Percentiles rank a stretch among this genome's conserved stretches.
Conservation (phyloP, 495 filamentous ascomycete genomes). For the Talaromyces adpressus region DNA sequence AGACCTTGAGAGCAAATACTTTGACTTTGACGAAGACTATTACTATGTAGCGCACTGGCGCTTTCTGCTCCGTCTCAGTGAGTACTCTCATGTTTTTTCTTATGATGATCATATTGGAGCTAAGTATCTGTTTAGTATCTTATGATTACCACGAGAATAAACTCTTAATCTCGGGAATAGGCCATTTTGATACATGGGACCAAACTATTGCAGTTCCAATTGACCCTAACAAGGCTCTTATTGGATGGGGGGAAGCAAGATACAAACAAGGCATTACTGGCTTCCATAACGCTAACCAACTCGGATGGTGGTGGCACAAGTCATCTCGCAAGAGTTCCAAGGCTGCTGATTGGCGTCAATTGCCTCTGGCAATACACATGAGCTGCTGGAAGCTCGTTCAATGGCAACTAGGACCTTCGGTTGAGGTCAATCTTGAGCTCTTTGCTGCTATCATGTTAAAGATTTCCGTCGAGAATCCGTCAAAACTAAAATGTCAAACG, state of each 20-base stretch:
- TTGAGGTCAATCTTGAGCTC: neutral
- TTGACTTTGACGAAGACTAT: neutral
- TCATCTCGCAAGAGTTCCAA: too few relatives aligned
- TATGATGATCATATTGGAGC: neutral
- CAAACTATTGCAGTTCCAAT: neutral
- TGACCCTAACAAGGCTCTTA: neutral
- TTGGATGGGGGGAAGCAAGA: neutral
- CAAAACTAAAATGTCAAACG: neutral
- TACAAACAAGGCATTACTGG: neutral
- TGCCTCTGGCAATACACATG: neutral
- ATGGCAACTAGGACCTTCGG: neutral
- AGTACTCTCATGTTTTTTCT: neutral
- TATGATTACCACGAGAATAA: neutral
- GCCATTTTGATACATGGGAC: neutral
- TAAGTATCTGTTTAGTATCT: neutral
- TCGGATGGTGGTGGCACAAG: neutral
- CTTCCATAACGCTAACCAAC: neutral
- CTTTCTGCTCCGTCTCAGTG: neutral
- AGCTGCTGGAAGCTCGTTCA: conserved; percentile 5
- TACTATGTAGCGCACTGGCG: neutral
- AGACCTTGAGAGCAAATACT: neutral
- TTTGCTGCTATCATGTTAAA: neutral
- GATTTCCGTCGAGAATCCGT: neutral
- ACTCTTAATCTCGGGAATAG: neutral
- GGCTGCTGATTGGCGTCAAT: neutral